Base-by-base conservation (phyloP, 495 filamentous ascomycete genomes). In the Lasiosphaeris hirsuta region DNA sequence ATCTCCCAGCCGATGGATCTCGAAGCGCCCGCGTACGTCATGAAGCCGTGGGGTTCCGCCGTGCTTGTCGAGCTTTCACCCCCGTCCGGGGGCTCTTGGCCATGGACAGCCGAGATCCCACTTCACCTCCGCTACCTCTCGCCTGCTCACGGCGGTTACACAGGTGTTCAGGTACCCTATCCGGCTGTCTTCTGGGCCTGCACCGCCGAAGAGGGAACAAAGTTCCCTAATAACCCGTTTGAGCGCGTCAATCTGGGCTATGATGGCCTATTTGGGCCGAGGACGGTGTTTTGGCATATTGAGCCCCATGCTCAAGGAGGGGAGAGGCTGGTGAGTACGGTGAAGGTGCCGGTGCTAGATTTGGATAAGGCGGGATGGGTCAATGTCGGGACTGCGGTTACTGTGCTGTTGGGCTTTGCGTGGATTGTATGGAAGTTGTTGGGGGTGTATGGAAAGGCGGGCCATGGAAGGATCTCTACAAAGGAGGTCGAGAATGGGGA, bases 141-240 rank as follows among this genome's bases (percentile, higher is more conserved):
- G 7, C 84, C 86, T 1, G 71, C 75, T 0, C 70, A 74, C 42
- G 74, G 78, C 5, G 84, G 84, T 2, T 79, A 84, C 51, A 59
- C 63, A 0, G 57, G 59, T 10, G 63, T 84, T 4, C 59, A 81
- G 15, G 72, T 96, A 0, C 87, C 90, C 0, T 81, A 82, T 60
- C 95, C 92, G 4, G 81, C 85, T 2, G 81, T 97, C 1, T 97
- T 98, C 77, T 97, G 93, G 93, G 94, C 92, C 1, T 98, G 94
- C 67, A 77, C 79, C 2, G 81, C 84, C 18, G 84, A 89, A 39
- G 87, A 89, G 42, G 88, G 81, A 19, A 82, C 80, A 1, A 85
- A 89, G 70, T 89, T 96, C 77, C 70, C 79, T 0, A 83, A 76
- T 4, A 96, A 86, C 65, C 94, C 94, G 1, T 98, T 98, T 68